These are phyloP conservation scores for Naganishia sp. DNA, from an alignment of 1,284 basidiomycete genomes.

Conservation along the genomic window DNA sequence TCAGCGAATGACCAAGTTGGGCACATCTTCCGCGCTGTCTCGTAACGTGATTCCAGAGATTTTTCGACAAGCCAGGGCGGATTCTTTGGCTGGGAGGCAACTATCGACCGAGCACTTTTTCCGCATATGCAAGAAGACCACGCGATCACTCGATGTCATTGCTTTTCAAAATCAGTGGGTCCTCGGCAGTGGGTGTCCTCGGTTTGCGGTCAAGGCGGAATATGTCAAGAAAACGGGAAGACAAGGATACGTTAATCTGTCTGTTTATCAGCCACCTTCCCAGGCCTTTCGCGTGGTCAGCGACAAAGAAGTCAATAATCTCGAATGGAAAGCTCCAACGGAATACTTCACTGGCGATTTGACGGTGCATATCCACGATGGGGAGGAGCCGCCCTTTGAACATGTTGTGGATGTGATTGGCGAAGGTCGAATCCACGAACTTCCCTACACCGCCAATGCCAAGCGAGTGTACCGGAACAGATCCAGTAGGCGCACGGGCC, in stretches of 20 bases:
- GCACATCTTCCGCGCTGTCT: slow-evolving; percentile 89
- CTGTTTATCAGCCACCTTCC: slow-evolving; percentile 30
- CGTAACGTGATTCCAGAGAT: slow-evolving; percentile 87
- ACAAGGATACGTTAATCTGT: slow-evolving; percentile 77
- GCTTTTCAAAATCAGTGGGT: slow-evolving; percentile 98
- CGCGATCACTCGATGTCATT: slow-evolving; percentile 76
- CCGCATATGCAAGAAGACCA: slow-evolving; percentile 88
- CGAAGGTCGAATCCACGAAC: slow-evolving; percentile 27
- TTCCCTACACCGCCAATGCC: slow-evolving; percentile 22
- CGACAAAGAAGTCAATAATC: slow-evolving; percentile 54
- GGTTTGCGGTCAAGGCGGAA: slow-evolving; percentile 82
- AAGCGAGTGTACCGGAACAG: slow-evolving; percentile 24
- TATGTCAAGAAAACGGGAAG: slow-evolving; percentile 99
- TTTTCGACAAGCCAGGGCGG: slow-evolving; percentile 56
- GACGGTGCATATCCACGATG: slow-evolving; percentile 98
- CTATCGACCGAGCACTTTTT: slow-evolving; percentile 90
- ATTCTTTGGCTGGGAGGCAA: slow-evolving; percentile 23
- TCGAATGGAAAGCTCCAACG: slow-evolving; percentile 75
- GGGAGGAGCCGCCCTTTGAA: slow-evolving; percentile 98
- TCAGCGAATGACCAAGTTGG: slow-evolving; percentile 87
- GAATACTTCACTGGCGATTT: slow-evolving; percentile 92
- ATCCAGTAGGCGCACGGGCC: slow-evolving; percentile 18
- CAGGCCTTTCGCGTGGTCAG: slow-evolving; percentile 25
- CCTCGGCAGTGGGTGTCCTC: slow-evolving; percentile 93
- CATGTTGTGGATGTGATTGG: slow-evolving; percentile 83